phyloP scores from a whole-genome alignment of 1,284 basidiomycete species.

The Agroathelia rolfsii region DNA sequence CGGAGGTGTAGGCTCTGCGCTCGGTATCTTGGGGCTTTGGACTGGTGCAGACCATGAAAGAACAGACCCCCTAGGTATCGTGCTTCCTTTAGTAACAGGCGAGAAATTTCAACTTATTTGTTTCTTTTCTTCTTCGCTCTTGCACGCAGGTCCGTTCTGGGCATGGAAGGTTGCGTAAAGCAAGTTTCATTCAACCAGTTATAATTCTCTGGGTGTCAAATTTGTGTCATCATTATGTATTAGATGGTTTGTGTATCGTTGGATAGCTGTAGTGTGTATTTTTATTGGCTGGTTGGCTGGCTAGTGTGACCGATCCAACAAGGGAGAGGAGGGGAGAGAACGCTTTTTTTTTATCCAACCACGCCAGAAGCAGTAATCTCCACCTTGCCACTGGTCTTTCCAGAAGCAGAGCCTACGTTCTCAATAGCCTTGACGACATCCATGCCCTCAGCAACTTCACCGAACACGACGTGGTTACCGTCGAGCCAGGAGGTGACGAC shows the following conservation, averaged over 20 bases:
- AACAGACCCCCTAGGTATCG: conserved; percentile 38
- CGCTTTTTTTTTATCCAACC: too few relatives aligned
- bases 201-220: too few relatives aligned
- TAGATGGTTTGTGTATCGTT: too few relatives aligned
- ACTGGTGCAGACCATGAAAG: conserved; percentile 41
- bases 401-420: conserved; percentile 43
- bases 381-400: conserved; percentile 44
- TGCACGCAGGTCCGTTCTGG: conserved; percentile 48
- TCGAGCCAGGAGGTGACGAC: conserved; percentile 65
- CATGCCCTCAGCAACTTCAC: conserved; percentile 72
- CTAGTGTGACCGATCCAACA: too few relatives aligned
- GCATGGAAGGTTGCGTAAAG: conserved; percentile 55
- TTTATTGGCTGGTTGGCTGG: too few relatives aligned
- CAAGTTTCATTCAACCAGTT: too few relatives aligned
- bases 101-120: too few relatives aligned
- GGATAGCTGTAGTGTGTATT: too few relatives aligned
- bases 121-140: neutral
- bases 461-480: conserved; percentile 75
- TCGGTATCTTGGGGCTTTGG: conserved; percentile 50
- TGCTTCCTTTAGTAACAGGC: conserved; percentile 1
- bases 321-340: too few relatives aligned
- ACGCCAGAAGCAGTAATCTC: conserved; percentile 57
- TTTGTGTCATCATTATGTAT: too few relatives aligned
- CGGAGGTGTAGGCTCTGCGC: conserved; percentile 39
- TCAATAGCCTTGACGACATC: conserved; percentile 75